Conservation (phyloP, 1,139 yeast genomes). For the Debaryomycetaceae sp. region DNA sequence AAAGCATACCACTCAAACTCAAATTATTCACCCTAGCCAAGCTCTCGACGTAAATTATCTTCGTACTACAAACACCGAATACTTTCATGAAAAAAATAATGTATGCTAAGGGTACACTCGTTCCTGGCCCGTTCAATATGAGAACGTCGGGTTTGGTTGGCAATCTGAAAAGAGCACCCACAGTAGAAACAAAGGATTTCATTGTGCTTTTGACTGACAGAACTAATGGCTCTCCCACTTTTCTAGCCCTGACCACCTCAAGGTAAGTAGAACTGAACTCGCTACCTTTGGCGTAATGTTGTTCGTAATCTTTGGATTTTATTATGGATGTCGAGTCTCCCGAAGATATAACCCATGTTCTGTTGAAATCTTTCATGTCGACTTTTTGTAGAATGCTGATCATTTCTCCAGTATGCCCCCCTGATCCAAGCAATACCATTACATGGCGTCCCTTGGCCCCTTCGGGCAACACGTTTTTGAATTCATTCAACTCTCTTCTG, state of each 20-base stretch:
- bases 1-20: conserved; percentile 71
- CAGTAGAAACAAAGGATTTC: conserved; percentile 32
- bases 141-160: conserved; percentile 47
- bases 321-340: conserved; percentile 59
- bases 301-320: conserved; percentile 47
- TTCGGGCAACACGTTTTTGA: conserved; percentile 7
- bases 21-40: conserved; percentile 77
- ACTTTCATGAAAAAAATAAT: conserved; percentile 53
- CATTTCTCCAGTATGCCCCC: conserved; percentile 97
- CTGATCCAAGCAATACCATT: conserved; percentile 72
- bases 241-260: conserved; percentile 68
- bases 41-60: conserved; percentile 80
- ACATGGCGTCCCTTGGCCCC: conserved; percentile 22
- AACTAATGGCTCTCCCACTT: conserved; percentile 60
- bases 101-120: conserved; percentile 74
- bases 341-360: conserved; percentile 48
- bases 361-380: conserved; percentile 19
- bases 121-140: conserved; percentile 91
- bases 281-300: conserved; percentile 9
- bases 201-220: conserved; percentile 55
- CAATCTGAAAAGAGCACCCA: conserved; percentile 14
- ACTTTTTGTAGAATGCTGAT: conserved; percentile 52
- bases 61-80: conserved; percentile 49
- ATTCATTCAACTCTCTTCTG: not conserved
- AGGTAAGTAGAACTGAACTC: conserved; percentile 23